Evolutionary conservation across 352 stramenopile species (phyloP), one percentile per base, ranked within the genome.

Genomic region (Peronosclerospora sorghi): DNA sequence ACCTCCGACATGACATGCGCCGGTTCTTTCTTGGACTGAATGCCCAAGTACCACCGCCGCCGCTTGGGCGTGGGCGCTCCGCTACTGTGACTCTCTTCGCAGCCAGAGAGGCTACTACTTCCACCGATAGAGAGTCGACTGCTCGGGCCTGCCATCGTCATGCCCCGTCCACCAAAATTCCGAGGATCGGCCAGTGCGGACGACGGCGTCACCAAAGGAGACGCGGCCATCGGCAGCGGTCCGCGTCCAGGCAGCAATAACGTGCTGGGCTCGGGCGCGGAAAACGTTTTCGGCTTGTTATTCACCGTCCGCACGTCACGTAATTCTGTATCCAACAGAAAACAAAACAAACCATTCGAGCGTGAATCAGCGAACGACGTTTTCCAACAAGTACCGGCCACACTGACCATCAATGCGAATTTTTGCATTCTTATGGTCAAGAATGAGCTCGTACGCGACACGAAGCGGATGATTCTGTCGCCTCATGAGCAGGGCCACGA

Each of bases 1-100:
- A 99, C 96, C 64, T 99, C 96, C 14, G 86, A 98, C 95, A 99
- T 99, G 26, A 99, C 96, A 56, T 98, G 94, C 26, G 93, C 95
- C 9, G 96, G 95, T 51, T 99, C 95, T 66, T 98, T 99, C 65
- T 98, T 98, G 55, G 86, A 97, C 77, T 99, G 96, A 59, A 99
- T 98, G 32, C 96, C 96, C 41, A 99, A 56, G 59, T 98, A 99
- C 96, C 96, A 99, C 52, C 95, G 65, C 59, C 95, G 77, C 32
- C 75, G 54, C 58, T 91, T 91, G 5, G 67, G 63, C 0, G 71
- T 60, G 7, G 70, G 69, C 5, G 55, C 51, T 4, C 26, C 46
- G 21, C 37, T 44, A 5, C 54, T 49, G 32, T 61, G 58, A 1
- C 35, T 48, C 32, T 79, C 68, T 1, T 79, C 68, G 43, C 63